Percentiles rank a stretch among this genome's conserved stretches.
phyloP scores from a whole-genome alignment of 371 early-diverging fungal genomes.

The Syncephalastrum contaminatum region DNA sequence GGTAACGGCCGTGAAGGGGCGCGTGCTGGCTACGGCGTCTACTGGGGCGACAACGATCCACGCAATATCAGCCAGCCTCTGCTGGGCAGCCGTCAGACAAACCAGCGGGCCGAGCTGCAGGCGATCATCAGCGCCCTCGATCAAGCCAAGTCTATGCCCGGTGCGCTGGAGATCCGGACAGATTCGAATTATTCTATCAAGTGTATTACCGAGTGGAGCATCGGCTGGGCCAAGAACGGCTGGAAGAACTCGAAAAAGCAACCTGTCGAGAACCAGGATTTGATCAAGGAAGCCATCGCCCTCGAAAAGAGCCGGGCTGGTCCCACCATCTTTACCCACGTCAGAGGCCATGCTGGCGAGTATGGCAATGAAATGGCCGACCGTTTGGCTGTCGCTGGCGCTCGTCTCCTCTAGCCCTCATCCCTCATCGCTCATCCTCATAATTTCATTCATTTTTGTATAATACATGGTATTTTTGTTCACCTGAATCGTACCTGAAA shows the following conservation, averaged over 20 bases:
- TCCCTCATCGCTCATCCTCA: too few species aligned
- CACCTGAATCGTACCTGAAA: too few species aligned
- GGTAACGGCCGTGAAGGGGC: slow-evolving; percentile 65
- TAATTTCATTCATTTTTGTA: too few species aligned
- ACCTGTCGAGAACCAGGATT: slow-evolving; percentile 72
- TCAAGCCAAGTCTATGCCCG: slow-evolving; percentile 23
- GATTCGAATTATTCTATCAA: slow-evolving; percentile 74
- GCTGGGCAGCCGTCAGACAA: slow-evolving; percentile 66
- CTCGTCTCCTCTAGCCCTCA: slow-evolving; percentile 13
- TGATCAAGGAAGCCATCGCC: slow-evolving; percentile 56
- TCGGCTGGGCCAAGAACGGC: slow-evolving; percentile 61
- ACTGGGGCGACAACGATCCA: slow-evolving; percentile 71
- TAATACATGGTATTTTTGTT: too few species aligned
- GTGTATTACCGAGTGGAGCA: slow-evolving; percentile 68
- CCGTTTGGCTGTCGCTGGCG: slow-evolving; percentile 62
- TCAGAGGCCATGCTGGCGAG: slow-evolving; percentile 65
- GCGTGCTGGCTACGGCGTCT: slow-evolving; percentile 84
- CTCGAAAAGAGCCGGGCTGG: slow-evolving; percentile 35
- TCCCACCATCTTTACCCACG: slow-evolving; percentile 50
- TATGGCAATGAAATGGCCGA: slow-evolving; percentile 79
- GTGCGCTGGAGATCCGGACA: slow-evolving; percentile 56
- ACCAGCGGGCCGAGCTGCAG: slow-evolving; percentile 84
- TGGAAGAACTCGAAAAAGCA: slow-evolving; percentile 60
- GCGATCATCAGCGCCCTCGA: slow-evolving; percentile 74
- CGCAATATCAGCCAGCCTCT: slow-evolving; percentile 74